Evolutionary conservation across 768 basidiomycete species (phyloP), one percentile per base, ranked within the genome.

Genomic region (Lentinula sp.): DNA sequence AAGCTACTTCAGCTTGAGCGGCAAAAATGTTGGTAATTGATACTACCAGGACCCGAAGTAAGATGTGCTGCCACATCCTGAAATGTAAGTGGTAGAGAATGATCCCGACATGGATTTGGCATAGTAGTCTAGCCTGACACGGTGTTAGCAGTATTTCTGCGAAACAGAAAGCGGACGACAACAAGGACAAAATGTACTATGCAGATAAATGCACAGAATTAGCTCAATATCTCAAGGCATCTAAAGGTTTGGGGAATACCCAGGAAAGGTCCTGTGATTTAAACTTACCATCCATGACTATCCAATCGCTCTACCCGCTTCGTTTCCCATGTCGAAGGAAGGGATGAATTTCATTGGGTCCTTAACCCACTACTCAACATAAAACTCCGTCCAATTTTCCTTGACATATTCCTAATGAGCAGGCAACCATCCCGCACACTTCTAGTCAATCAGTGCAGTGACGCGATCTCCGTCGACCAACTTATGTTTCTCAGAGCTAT

Each of bases 401-500:
- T 62, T 62, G 11, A 62, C 23, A 58, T 68, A 68, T 46, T 76
- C 76, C 75, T 74, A 76, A 62, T 71, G 74, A 39, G 65, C 71
- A 11, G 75, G 76, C 56, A 70, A 72, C 66, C 68, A 77, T 9
- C 75, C 74, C 2, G 69, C 66, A 16, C 61, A 66, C 51, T 69
- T 71, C 75, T 73, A 78, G 60, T 76, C 77, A 16, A 78, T 46
- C 16, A 77, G 65, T 7, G 66, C 74, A 4, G 70, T 71, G 48
- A 77, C 67, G 4, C 21, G 61, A 18, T 63, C 64, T 23, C 64
- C 69, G 8, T 69, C 62, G 39, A 80, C 69, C 32, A 80, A 21
- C 21, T 65, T 55, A 80, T 71, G 62, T 81, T 81, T 16, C 74
- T 71, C 15, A 76, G 76, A 40, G 75, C 71, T 40, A 80, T 60